Evolutionary conservation across 1,139 yeast genomes (phyloP).

Genomic region (Candida mesenterica): DNA sequence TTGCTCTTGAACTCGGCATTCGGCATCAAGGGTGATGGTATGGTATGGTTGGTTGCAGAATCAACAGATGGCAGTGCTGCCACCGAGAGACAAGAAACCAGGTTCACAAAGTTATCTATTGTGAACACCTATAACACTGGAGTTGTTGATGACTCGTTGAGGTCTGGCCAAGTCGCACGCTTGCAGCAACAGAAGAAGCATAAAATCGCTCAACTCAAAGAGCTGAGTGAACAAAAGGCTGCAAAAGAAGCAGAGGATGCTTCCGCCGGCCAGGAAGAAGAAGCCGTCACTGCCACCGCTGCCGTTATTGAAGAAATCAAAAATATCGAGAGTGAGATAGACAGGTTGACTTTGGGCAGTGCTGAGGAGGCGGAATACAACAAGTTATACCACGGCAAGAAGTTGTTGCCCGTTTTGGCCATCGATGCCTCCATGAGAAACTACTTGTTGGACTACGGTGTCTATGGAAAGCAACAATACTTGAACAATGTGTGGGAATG

Average conservation of each 20-base stretch:
- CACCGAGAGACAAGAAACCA: constrained; percentile 22
- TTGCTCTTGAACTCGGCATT: constrained; percentile 59
- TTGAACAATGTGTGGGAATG: constrained; percentile 70
- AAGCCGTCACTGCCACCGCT: constrained; percentile 3
- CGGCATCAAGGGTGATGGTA: constrained; percentile 73
- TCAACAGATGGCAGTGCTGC: constrained; percentile 37
- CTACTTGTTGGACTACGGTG: constrained; percentile 72
- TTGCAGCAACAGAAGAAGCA: constrained; percentile 36
- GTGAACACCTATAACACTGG: constrained; percentile 79
- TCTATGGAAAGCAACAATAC: constrained; percentile 65
- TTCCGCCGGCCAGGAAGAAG: constrained; percentile 9
- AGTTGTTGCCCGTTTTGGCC: constrained; percentile 61
- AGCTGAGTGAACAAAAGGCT: constrained; percentile 16
- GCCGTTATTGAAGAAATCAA: constrained; percentile 9
- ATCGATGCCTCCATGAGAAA: constrained; percentile 71
- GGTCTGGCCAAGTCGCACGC: constrained; percentile 49
- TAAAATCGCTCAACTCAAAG: constrained; percentile 18
- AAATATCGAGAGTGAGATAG: constrained; percentile 15
- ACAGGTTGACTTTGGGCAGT: constrained; percentile 33
- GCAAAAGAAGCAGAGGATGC: constrained; percentile 8
- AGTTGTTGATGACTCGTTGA: constrained; percentile 54
- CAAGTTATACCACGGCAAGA: constrained; percentile 36
- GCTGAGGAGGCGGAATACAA: constrained; percentile 45
- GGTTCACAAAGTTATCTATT: constrained; percentile 52
- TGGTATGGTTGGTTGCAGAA: constrained; percentile 71